Base-by-base conservation (phyloP, 2,329 filamentous ascomycete species). In the Botrytis medusae region DNA sequence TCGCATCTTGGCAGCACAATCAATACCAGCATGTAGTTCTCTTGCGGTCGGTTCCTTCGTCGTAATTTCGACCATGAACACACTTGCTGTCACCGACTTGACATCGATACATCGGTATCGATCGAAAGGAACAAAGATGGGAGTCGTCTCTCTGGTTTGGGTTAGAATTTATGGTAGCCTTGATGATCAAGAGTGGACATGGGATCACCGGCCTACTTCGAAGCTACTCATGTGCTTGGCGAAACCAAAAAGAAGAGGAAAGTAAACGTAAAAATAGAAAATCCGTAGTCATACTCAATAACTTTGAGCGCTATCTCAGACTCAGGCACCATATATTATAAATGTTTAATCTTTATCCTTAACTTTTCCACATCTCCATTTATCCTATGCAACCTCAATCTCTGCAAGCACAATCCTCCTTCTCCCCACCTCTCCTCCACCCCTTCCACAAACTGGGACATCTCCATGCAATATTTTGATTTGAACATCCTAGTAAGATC, bases 401-500 rank as follows among this genome's bases (percentile, higher is more conserved):
- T 20, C 60, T 48, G 57, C 69, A 72, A 40, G 60, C 69, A 67
- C 79, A 80, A 76, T 80, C 78, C 71, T 73, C 74, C 60, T 69
- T 77, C 8, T 64, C 64, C 2, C 78, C 75, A 18, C 76, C 75
- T 20, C 60, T 71, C 42, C 77, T 76, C 77, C 77, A 78, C 2
- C 73, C 73, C 14, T 72, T 75, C 73, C 73, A 73, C n/a, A 78
- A 46, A 67, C 61, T 73, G 29, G 78, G 77, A 77, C 79, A 80
- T 48, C 70, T 74, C 79, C 79, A 80, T n/a, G 78, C 78, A 68
- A 80, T 76, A 42, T 76, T 72, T 51, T 68, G 74, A 34, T 46
- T 74, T 71, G 74, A 76, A 69, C 82, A 83, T 73, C 81, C 79
- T 76, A 83, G 75, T 60, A 83, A 71, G 9, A 79, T 75, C 16